These are phyloP conservation scores for Alloteropsis semialata DNA, from an alignment of 176 grass and related monocot genomes.

Conservation along the genomic window DNA sequence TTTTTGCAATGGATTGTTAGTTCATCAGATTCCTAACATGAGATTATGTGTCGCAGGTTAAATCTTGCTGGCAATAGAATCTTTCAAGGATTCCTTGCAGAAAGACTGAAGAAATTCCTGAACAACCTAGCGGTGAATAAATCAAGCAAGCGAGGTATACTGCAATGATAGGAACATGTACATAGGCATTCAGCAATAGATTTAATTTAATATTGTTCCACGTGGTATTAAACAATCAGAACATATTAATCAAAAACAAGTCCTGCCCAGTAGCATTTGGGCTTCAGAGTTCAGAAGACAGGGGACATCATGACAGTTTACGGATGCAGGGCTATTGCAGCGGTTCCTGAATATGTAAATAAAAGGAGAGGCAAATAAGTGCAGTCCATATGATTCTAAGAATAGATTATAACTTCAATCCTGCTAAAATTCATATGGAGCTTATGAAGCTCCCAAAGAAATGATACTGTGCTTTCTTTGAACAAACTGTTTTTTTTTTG, in stretches of 20 bases:
- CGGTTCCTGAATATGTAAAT: neutral
- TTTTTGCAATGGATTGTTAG: too few relatives aligned
- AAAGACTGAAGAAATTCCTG: neutral
- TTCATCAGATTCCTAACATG: neutral
- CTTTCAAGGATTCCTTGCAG: neutral
- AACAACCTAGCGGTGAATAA: neutral
- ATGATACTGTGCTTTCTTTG: too few relatives aligned
- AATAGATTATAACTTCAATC: too few relatives aligned
- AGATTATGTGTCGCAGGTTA: constrained; percentile 8
- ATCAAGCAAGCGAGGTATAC: constrained; percentile 19
- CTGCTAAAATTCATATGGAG: too few relatives aligned
- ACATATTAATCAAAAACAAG: neutral
- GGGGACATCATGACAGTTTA: neutral
- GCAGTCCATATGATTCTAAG: too few relatives aligned
- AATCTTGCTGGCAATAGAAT: neutral
- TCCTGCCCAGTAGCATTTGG: neutral
- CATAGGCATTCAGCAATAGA: neutral
- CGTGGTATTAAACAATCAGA: neutral
- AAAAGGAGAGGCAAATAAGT: too few relatives aligned
- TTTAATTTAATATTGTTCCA: neutral
- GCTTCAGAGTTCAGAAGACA: neutral
- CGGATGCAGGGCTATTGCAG: neutral
- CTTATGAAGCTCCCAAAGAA: too few relatives aligned
- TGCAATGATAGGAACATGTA: neutral
- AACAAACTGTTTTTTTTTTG: too few relatives aligned